Percentiles rank a stretch among this genome's conserved stretches.
Conservation (phyloP, 768 basidiomycete genomes). For the Pholiota molesta region DNA sequence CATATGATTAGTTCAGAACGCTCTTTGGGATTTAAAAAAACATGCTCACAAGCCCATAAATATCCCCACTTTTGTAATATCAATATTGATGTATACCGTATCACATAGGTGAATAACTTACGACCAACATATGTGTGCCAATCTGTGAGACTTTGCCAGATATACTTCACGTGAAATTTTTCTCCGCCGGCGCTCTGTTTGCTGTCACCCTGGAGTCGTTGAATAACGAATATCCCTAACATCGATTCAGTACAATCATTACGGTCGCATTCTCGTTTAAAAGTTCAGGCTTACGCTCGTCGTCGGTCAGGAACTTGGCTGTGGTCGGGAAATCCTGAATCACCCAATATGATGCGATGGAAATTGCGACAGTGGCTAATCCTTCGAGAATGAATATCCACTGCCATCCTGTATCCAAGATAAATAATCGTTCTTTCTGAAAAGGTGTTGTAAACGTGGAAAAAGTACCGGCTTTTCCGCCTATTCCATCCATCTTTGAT, state of each 20-base stretch:
- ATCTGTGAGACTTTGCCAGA: constrained; percentile 64
- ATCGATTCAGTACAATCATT: not conserved
- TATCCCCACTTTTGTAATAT: constrained; percentile 54
- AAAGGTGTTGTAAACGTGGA: not conserved
- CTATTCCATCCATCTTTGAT: constrained; percentile 70
- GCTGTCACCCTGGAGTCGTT: constrained; percentile 65
- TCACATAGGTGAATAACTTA: constrained; percentile 33
- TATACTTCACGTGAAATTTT: constrained; percentile 53
- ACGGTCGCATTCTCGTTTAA: not conserved
- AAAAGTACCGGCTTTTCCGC: constrained; percentile 52
- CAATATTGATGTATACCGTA: not conserved
- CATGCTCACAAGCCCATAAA: constrained; percentile 66
- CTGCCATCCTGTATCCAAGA: constrained; percentile 47
- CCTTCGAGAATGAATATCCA: constrained; percentile 83
- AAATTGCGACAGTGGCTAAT: constrained; percentile 62
- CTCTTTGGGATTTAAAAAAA: constrained; percentile 1
- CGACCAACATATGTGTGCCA: constrained; percentile 77
- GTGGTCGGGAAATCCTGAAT: constrained; percentile 80
- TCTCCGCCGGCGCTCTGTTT: constrained; percentile 70
- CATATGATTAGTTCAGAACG: constrained; percentile 5
- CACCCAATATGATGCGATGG: constrained; percentile 67
- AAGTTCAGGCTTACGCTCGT: constrained; percentile 52
- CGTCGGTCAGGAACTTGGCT: constrained; percentile 66
- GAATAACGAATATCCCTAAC: constrained; percentile 62
- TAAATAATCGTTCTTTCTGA: not conserved